These are phyloP conservation scores for Phytophthora podocarpi DNA, from an alignment of 352 stramenopile genomes.

Conservation along the genomic window DNA sequence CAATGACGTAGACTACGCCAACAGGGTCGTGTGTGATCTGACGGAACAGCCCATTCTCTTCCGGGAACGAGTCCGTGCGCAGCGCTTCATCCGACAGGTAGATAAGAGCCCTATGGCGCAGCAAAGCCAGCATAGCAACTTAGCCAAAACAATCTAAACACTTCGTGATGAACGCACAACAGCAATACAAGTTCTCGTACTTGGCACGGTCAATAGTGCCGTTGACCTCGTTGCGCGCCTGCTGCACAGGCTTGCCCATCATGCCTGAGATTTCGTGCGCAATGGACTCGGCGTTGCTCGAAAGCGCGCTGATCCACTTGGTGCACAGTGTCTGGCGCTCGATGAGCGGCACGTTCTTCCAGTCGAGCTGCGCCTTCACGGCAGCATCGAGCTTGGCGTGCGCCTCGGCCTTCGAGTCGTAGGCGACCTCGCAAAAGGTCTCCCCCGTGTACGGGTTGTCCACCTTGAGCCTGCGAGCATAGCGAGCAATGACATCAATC, in stretches of 20 bases:
- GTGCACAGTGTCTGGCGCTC: conserved; percentile 65
- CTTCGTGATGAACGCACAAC: not conserved
- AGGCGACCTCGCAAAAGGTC: conserved; percentile 61
- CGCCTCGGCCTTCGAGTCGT: conserved; percentile 57
- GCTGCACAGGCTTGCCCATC: conserved; percentile 85
- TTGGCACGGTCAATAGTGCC: conserved; percentile 70
- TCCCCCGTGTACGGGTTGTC: conserved; percentile 82
- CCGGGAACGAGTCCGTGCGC: conserved; percentile 60
- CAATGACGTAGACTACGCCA: conserved; percentile 85
- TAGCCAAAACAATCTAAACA: conserved; percentile 1
- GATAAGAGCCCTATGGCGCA: conserved; percentile 56
- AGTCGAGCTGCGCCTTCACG: conserved; percentile 61
- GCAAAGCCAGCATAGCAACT: not conserved
- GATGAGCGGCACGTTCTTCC: conserved; percentile 56
- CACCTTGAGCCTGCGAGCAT: conserved; percentile 50
- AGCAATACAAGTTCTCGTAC: conserved; percentile 26
- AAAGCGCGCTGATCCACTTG: conserved; percentile 70
- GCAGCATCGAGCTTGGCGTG: conserved; percentile 64
- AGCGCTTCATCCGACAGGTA: conserved; percentile 72
- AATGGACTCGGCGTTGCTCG: conserved; percentile 62
- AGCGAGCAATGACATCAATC: too few relatives aligned
- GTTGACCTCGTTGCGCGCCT: conserved; percentile 78
- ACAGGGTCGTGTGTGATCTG: conserved; percentile 85
- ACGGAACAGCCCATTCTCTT: conserved; percentile 72
- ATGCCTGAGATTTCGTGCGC: conserved; percentile 78